phyloP scores from a whole-genome alignment of 75 land plant species.

The Picea sitchensis region DNA sequence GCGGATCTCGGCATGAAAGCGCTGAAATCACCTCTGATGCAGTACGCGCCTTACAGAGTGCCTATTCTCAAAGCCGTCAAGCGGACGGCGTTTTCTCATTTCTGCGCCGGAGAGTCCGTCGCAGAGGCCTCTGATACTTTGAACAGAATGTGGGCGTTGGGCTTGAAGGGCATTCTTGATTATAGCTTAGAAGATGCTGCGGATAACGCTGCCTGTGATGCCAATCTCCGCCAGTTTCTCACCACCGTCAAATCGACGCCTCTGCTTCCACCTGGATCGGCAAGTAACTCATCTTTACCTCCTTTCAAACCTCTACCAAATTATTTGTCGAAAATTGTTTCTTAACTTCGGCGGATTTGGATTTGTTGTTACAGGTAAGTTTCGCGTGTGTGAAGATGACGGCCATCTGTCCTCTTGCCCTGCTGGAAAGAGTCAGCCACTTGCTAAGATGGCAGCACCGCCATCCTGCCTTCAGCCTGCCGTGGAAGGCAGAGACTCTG shows the following conservation, averaged over 20 bases:
- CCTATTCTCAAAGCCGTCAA: conserved; percentile 28
- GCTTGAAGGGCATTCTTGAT: conserved; percentile 64
- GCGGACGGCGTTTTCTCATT: conserved; percentile 68
- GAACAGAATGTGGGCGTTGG: conserved; percentile 46
- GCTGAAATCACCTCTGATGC: conserved; percentile 53
- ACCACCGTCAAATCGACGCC: conserved; percentile 42
- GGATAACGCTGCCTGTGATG: conserved; percentile 63
- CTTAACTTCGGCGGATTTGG: not conserved
- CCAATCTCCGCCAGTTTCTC: conserved; percentile 54
- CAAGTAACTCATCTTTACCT: conserved; percentile 26
- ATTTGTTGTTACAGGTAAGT: conserved; percentile 17
- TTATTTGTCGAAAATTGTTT: not conserved
- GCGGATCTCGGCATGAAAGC: conserved; percentile 66
- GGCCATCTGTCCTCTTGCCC: conserved; percentile 33
- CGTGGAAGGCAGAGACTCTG: conserved; percentile 47
- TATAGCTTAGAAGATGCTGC: conserved; percentile 74
- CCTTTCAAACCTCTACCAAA: not conserved
- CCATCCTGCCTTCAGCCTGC: conserved; percentile 37
- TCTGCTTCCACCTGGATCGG: conserved; percentile 56
- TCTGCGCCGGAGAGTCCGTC: conserved; percentile 71
- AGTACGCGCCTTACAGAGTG: conserved; percentile 17
- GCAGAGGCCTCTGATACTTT: conserved; percentile 50
- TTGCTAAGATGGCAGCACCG: conserved; percentile 35
- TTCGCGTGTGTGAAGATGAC: conserved; percentile 37
- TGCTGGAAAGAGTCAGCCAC: conserved; percentile 29